phyloP scores from a whole-genome alignment of 2,329 filamentous ascomycete genomes.

The Claviceps citrina region DNA sequence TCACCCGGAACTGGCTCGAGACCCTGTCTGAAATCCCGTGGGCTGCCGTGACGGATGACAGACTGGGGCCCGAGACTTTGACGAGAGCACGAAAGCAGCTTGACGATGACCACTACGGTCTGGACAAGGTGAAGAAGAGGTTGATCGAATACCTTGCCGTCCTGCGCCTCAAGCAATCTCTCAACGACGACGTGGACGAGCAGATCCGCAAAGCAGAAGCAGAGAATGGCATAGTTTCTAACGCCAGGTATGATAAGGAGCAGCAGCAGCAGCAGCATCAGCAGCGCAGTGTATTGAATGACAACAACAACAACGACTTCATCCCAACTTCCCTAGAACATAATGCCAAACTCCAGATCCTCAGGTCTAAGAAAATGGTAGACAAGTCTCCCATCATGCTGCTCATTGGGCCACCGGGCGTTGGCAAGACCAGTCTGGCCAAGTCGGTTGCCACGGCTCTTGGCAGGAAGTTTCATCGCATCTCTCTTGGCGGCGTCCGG shows the following conservation, averaged over 20 bases:
- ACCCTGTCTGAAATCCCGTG: slow-evolving; percentile 90
- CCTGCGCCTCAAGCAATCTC: slow-evolving; percentile 82
- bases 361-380: slow-evolving; percentile 69
- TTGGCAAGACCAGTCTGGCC: slow-evolving; percentile 89
- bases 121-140: slow-evolving; percentile 95
- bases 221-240: slow-evolving; percentile 43
- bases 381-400: slow-evolving; percentile 95
- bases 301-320: background rate
- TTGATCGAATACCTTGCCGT: slow-evolving; percentile 91
- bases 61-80: slow-evolving; percentile 67
- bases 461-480: slow-evolving; percentile 89
- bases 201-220: slow-evolving; percentile 57
- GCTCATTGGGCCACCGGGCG: slow-evolving; percentile 81
- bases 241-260: slow-evolving; percentile 16
- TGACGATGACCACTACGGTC: slow-evolving; percentile 88
- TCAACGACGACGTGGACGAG: slow-evolving; percentile 68
- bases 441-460: slow-evolving; percentile 85
- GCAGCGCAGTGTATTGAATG: background rate
- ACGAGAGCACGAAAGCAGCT: slow-evolving; percentile 72
- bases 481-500: slow-evolving; percentile 85
- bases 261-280: background rate
- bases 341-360: slow-evolving; percentile 51
- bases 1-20: slow-evolving; percentile 84
- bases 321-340: slow-evolving; percentile 17
- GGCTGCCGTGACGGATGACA: slow-evolving; percentile 70